Conservation (phyloP, 2,329 filamentous ascomycete species). For the Monosporascus sp. region DNA sequence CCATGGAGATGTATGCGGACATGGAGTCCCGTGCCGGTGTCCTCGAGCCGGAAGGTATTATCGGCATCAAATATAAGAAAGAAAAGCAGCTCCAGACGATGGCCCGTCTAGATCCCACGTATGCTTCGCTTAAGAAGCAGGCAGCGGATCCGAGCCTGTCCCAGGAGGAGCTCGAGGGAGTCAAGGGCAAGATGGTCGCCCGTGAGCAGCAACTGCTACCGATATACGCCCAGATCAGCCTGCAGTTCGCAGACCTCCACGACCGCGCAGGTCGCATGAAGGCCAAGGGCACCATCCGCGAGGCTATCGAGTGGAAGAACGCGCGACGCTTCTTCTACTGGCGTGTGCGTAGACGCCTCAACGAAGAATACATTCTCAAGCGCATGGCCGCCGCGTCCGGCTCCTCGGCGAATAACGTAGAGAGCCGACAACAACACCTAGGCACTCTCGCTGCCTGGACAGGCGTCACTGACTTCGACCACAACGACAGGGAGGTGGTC, state of each 20-base stretch:
- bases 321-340: conserved; percentile 99
- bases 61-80: conserved; percentile 97
- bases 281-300: conserved; percentile 91
- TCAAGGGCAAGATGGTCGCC: conserved; percentile 78
- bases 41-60: conserved; percentile 94
- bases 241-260: conserved; percentile 96
- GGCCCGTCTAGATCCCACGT: conserved; percentile 83
- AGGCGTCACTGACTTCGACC: conserved; percentile 68
- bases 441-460: conserved; percentile 79
- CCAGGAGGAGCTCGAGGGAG: conserved; percentile 66
- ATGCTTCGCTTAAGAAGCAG: conserved; percentile 78
- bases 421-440: conserved; percentile 62
- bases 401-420: conserved; percentile 31
- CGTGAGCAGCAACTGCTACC: conserved; percentile 88
- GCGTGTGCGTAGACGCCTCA: conserved; percentile 92
- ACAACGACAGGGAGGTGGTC: conserved; percentile 76
- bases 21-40: conserved; percentile 93
- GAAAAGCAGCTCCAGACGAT: conserved; percentile 97
- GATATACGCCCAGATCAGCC: conserved; percentile 89
- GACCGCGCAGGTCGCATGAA: conserved; percentile 97
- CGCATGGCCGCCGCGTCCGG: conserved; percentile 58
- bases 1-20: conserved; percentile 99
- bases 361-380: conserved; percentile 95
- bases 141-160: conserved; percentile 62
- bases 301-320: conserved; percentile 78